Evolutionary conservation across 805 yeast genomes (phyloP), one percentile per base, ranked within the genome.

Genomic region (Candida silvatica): DNA sequence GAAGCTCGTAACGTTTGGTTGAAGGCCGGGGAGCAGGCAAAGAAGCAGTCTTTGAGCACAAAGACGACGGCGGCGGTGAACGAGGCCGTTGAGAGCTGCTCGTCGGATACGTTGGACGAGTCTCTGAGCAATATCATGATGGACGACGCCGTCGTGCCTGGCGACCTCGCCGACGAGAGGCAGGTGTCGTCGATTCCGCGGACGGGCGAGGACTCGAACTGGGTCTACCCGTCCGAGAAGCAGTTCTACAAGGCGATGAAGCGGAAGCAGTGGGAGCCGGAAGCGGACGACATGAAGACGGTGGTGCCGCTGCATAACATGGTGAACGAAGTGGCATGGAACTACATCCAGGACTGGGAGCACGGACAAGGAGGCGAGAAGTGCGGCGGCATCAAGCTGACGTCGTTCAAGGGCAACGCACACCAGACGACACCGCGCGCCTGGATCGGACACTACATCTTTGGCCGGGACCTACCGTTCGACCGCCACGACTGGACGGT

Each of bases 401-500:
- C 92, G 2, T 77, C 85, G 44, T 90, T 90, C 59, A 79, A 82
- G 56, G 98, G 97, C 5, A 94, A 92, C 52, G 76, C 88, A 31
- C 73, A 76, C 43, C 81, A 82, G 46, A 49, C 86, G 27, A 86
- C 97, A 0, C 98, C 98, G 5, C 69, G 92, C 46, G 97, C 97
- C 0, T 69, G 84, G 41, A 64, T 81, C 40, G 72, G 78, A 39
- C 57, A 72, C 35, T 51, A 76, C 26, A 48, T 84, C 34, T 55
- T 54, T 41, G 95, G 95, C 0, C 67, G 72, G 38, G 77, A 75
- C 33, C 71, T 71, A 41, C 98, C 98, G 0, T 90, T 90, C 60
- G 98, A 90, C 59, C 71, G 98, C 48, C 98, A 90, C 54, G 98
- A 90, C 58, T 90, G 98, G 98, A 66, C 71, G 5, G 70, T 90